Base-by-base conservation (phyloP, 2,329 filamentous ascomycete genomes). In the Trichoderma pleuroti region DNA sequence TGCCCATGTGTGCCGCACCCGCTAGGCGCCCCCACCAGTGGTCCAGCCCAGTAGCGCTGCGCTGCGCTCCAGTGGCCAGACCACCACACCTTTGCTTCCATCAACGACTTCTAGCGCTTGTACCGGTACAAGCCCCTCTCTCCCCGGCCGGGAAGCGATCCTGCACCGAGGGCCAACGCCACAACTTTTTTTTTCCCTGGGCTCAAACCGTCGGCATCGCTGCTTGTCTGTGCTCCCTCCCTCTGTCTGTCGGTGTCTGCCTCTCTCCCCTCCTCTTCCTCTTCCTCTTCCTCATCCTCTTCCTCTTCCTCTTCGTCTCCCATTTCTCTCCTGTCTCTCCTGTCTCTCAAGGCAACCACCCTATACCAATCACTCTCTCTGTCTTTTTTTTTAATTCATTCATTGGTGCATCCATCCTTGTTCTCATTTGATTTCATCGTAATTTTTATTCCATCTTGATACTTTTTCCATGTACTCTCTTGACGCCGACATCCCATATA, bases 71-170 rank as follows among this genome's bases (percentile, higher is more conserved):
- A 59, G 56, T 59, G 56, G 56, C 56, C 56, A 34, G 56, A 59
- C 56, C 32, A 28, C 42, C 62, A 66, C 30, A 66, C 63, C 49
- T 39, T 61, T 61, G 61, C 39, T 52, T 42, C 62, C 46, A 32
- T 64, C 64, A 42, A 60, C 52, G 52, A 39, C 54, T 46, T 59
- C 54, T 67, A 46, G 54, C 54, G 54, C 64, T 30, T 46, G 64
- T 60, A 68, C 39, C 54, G 65, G 65, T 68, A 68, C 65, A 49
- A 24, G 52, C 65, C 65, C 52, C 65, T 60, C 65, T 68, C 34
- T 56, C 65, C 54, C 65, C 65, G 65, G 65, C 65, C 65, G 65
- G 65, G 65, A 68, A 68, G 65, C 65, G 65, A 68, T 68, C 65
- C 54, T 68, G 64, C 52, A 52, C 30, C 54, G 54, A 68, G 36